Base-by-base conservation (phyloP, 2,329 filamentous ascomycete species). In the Botrytis squamosa region DNA sequence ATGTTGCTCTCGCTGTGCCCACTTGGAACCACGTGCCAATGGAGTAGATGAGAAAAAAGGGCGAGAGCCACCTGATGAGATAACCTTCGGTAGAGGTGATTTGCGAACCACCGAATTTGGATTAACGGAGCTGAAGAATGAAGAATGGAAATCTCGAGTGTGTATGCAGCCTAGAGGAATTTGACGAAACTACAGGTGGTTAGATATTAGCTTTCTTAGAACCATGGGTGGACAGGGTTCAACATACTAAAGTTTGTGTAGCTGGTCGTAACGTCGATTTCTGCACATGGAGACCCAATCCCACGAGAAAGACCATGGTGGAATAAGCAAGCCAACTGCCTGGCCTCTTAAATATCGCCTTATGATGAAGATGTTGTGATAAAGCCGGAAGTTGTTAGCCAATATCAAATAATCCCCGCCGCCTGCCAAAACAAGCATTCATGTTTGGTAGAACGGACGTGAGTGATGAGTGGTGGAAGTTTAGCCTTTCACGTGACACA, bases 11-110 rank as follows among this genome's bases (percentile, higher is more conserved):
- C 36, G 36, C 4, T 55, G 46, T 57, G 16, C 14, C 25, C 49
- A 16, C 65, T 42, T 29, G 25, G 66, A 42, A 33, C 36, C 49
- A 42, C 66, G 49, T 33, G 66, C 66, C 33, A 44, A 38, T 14
- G 66, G 38, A n/a, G 66, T 33, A 44, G 66, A 59, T 42, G 66
- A 69, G 49, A 44, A 69, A 52, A 69, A 59, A 57, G n/a, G 66
- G 29, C 66, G 66, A 38, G 29, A 33, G 66, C 66, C 49, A 57
- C 49, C 57, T 42, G 66, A 42, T 40, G 66, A 38, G 38, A 57
- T 44, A 6, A 9, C 12, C n/a, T 57, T 33, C 49, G 10, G 55
- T 29, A 59, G 66, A 44, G 18, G 36, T 25, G 49, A 44, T 33
- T 69, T 69, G 18, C n/a, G 18, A 42, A 57, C 6, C 10, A 25